These are phyloP conservation scores for Elaeagnus macrophylla DNA, from an alignment of 306 rosid genomes.

Conservation along the genomic window DNA sequence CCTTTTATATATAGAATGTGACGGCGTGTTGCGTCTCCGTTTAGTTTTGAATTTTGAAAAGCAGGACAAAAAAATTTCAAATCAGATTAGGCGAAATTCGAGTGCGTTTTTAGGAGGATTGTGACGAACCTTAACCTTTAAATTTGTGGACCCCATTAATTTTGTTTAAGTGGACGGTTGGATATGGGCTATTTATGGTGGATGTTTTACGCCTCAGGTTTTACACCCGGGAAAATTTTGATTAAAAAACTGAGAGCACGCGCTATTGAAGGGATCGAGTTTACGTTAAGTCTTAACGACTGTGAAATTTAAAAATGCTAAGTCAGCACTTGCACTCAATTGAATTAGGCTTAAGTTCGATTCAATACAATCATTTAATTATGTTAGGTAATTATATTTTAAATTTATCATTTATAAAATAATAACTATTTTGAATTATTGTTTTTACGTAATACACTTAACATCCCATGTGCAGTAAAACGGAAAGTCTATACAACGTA, in stretches of 20 bases:
- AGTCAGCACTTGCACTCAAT: too few species aligned
- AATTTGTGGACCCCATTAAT: not conserved
- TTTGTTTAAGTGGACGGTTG: not conserved
- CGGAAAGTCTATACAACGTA: too few species aligned
- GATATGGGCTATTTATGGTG: not conserved
- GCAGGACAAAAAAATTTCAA: conserved; percentile 9
- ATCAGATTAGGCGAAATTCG: not conserved
- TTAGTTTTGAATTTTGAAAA: conserved; percentile 47
- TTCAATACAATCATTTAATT: too few species aligned
- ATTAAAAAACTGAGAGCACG: not conserved
- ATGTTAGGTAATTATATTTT: too few species aligned
- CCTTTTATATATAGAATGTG: conserved; percentile 24
- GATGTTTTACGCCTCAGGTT: not conserved
- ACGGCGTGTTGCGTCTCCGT: conserved; percentile 18
- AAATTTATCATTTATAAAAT: too few species aligned
- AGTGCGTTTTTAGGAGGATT: not conserved
- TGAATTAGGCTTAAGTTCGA: too few species aligned
- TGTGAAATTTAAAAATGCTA: too few species aligned
- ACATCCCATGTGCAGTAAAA: too few species aligned
- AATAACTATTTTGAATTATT: too few species aligned
- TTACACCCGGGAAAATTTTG: not conserved
- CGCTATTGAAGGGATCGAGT: not conserved
- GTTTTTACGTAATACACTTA: too few species aligned
- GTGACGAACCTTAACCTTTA: not conserved
- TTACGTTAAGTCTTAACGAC: too few species aligned